Evolutionary conservation across 1,139 yeast species (phyloP).

Genomic region (Wickerhamomyces sp.): DNA sequence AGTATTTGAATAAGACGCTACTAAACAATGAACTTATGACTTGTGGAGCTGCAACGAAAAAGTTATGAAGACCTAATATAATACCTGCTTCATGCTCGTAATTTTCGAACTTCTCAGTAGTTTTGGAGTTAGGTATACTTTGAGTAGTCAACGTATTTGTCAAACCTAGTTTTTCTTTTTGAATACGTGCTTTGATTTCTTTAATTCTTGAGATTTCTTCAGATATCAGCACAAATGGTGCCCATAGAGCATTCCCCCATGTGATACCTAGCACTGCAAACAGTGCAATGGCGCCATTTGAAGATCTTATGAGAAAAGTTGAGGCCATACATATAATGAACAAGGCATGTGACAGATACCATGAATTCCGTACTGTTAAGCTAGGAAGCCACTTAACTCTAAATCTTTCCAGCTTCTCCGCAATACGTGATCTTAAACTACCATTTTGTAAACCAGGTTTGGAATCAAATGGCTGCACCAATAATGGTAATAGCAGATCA

Average conservation of each 20-base stretch:
- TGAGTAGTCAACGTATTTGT: neutral
- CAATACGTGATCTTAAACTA: constrained; percentile 1
- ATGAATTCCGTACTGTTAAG: constrained; percentile 32
- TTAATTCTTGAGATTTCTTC: constrained; percentile 45
- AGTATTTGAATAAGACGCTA: constrained; percentile 33
- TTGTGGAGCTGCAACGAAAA: constrained; percentile 47
- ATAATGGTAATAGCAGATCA: constrained; percentile 35
- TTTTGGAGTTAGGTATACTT: constrained; percentile 3
- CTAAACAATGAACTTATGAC: constrained; percentile 39
- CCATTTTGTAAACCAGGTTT: constrained; percentile 11
- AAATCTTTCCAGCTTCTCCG: constrained; percentile 10
- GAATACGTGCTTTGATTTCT: constrained; percentile 27
- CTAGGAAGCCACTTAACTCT: constrained; percentile 16
- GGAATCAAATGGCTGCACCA: constrained; percentile 26
- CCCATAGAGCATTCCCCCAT: constrained; percentile 50
- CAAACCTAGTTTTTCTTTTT: constrained; percentile 8
- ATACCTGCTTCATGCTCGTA: constrained; percentile 45
- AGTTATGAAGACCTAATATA: constrained; percentile 43
- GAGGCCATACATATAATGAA: constrained; percentile 36
- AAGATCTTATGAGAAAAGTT: constrained; percentile 36
- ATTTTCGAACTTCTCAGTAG: constrained; percentile 24
- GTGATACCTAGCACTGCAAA: constrained; percentile 43
- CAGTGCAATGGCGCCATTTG: constrained; percentile 34
- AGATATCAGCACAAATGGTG: constrained; percentile 45
- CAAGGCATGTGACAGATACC: constrained; percentile 38